phyloP scores from a whole-genome alignment of 129 eudicot genomes.

The Calendula officinalis region DNA sequence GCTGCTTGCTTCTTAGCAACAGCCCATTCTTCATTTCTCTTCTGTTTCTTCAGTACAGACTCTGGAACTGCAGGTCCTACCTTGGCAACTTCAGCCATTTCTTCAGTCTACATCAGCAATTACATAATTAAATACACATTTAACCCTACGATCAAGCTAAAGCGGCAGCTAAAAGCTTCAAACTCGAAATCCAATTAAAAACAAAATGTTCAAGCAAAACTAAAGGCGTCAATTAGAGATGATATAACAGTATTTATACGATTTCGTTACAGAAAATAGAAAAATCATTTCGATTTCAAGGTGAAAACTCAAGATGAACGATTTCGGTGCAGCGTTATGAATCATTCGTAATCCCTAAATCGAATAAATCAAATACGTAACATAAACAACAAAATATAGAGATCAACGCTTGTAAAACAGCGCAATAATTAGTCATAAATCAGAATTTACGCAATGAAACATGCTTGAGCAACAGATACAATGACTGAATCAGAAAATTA shows the following conservation, averaged over 20 bases:
- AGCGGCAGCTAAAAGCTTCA: not conserved
- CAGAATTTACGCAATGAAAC: not conserved
- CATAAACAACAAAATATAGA: not conserved
- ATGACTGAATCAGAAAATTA: not conserved
- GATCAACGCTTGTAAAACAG: not conserved
- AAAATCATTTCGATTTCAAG: constrained; percentile 3
- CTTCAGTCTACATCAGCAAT: constrained; percentile 20
- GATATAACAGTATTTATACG: not conserved
- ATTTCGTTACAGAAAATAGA: not conserved
- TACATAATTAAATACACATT: not conserved
- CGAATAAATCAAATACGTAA: not conserved
- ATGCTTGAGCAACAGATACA: not conserved
- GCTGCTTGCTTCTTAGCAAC: constrained; percentile 46
- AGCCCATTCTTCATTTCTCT: constrained; percentile 89
- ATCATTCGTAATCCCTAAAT: not conserved
- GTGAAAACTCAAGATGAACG: not conserved
- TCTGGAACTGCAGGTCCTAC: constrained; percentile 56
- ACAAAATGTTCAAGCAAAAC: not conserved
- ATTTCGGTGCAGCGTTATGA: not conserved
- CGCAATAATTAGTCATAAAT: not conserved
- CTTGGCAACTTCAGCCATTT: constrained; percentile 65
- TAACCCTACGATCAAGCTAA: not conserved
- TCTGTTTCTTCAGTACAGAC: constrained; percentile 74
- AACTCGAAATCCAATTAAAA: not conserved
- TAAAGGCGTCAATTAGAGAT: not conserved